These are phyloP conservation scores for Lachnellula arida DNA, from an alignment of 2,329 filamentous ascomycete genomes.

Conservation along the genomic window DNA sequence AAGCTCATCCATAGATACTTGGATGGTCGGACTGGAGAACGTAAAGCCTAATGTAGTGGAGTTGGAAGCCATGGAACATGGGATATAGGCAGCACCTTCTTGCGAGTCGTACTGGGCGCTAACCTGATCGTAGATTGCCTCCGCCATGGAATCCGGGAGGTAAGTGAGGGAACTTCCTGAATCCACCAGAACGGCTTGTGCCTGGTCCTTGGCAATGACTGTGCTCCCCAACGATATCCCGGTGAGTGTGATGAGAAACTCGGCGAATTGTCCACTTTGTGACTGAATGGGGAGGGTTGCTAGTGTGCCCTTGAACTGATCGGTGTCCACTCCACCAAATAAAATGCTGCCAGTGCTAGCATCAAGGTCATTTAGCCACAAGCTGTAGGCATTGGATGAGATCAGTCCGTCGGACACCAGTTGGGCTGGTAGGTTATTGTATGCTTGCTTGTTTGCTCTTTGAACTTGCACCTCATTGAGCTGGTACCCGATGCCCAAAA, in stretches of 20 bases:
- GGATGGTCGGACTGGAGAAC: slow-evolving; percentile 50
- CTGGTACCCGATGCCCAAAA: slow-evolving; percentile 80
- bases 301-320: slow-evolving; percentile 58
- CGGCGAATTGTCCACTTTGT: slow-evolving; percentile 45
- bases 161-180: slow-evolving; percentile 65
- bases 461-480: slow-evolving; percentile 72
- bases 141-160: slow-evolving; percentile 52
- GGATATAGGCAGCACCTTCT: slow-evolving; percentile 55
- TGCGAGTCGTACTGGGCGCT: slow-evolving; percentile 52
- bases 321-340: slow-evolving; percentile 70
- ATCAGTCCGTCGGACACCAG: slow-evolving; percentile 59
- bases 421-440: slow-evolving; percentile 65
- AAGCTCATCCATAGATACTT: slow-evolving; percentile 54
- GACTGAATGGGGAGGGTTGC: slow-evolving; percentile 63
- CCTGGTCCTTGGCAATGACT: slow-evolving; percentile 43
- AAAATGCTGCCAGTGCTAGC: slow-evolving; percentile 62
- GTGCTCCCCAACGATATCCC: slow-evolving; percentile 43
- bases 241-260: slow-evolving; percentile 68
- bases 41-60: slow-evolving; percentile 45
- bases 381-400: slow-evolving; percentile 62
- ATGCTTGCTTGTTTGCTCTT: slow-evolving; percentile 48
- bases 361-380: slow-evolving; percentile 71
- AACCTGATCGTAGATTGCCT: slow-evolving; percentile 53
- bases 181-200: slow-evolving; percentile 64
- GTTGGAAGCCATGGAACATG: slow-evolving; percentile 47